Evolutionary conservation across 176 grass and related monocot genomes (phyloP), one percentile per base, ranked within the genome.

Genomic region (Juncus effusus): DNA sequence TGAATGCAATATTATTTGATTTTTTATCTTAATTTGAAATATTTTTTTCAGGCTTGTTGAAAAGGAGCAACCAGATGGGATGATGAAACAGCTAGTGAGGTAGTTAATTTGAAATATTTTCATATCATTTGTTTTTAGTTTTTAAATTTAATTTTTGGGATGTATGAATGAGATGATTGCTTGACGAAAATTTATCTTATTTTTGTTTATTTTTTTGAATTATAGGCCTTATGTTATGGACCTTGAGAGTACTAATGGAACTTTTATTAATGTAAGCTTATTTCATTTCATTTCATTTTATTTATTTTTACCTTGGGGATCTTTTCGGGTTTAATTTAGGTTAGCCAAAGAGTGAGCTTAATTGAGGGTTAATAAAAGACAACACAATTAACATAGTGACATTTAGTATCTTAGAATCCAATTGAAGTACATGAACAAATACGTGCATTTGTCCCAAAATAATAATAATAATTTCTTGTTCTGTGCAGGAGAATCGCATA

Each of bases 161-260:
- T 28, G 1, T 28, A 28, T 28, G 19, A 28, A 28, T 28, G 19
- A 28, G 0, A 28, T 28, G 19, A 28, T 28, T 28, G 19, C 13
- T 60, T 38, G 50, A 60, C 42, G 15, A 59, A 36, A 13, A 59
- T 4, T 59, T 13, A 1, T 40, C 5, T 8, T 28, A 40, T 54
- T 76, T 12, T 68, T 74, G 14, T 62, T 64, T 74, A 45, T 45
- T 47, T 6, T 6, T 47, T 47, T 47, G 4, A 9, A 47, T 47
- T 10, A 54, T 64, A 93, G 88, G 64, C 94, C 94, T 80, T 93
- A 89, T 65, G 12, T 99, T 39, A 99, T 99, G 88, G 94, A 99
- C 73, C 85, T 99, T 51, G 88, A 87, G 50, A 99, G 88, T 76
- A 93, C 94, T 52, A 93, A 99, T 80, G 85, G 89, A 40, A 90